Evolutionary conservation across 2,329 filamentous ascomycete species (phyloP).

Genomic region (Diaporthe citrichinensis): DNA sequence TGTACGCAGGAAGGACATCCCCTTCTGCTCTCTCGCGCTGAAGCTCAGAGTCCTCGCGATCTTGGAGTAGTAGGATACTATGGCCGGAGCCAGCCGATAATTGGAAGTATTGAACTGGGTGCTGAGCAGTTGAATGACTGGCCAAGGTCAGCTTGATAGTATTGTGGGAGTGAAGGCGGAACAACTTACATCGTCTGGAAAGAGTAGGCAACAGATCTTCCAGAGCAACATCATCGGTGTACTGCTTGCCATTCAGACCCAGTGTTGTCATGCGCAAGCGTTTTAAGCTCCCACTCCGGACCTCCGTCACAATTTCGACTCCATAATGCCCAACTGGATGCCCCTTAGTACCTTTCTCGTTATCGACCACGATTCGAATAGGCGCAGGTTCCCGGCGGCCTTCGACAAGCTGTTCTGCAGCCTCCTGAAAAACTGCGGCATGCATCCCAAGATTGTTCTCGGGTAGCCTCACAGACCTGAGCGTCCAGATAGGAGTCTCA

Average conservation of each 20-base stretch:
- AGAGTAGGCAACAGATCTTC: slow-evolving; percentile 83
- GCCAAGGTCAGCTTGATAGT: slow-evolving; percentile 53
- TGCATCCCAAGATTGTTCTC: slow-evolving; percentile 72
- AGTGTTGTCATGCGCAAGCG: slow-evolving; percentile 65
- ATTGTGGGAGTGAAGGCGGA: background rate
- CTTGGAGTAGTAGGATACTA: slow-evolving; percentile 85
- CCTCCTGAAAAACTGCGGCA: slow-evolving; percentile 81
- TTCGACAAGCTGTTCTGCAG: slow-evolving; percentile 71
- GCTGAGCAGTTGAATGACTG: slow-evolving; percentile 81
- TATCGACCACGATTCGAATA: slow-evolving; percentile 81
- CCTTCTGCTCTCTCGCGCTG: slow-evolving; percentile 73
- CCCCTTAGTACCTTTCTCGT: slow-evolving; percentile 75
- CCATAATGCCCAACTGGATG: slow-evolving; percentile 77
- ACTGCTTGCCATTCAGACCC: slow-evolving; percentile 79
- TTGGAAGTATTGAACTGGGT: slow-evolving; percentile 79
- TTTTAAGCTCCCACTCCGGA: slow-evolving; percentile 68
- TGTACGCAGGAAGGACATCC: slow-evolving; percentile 79
- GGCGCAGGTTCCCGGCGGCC: slow-evolving; percentile 77
- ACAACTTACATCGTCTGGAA: slow-evolving; percentile 76
- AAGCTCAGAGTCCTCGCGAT: slow-evolving; percentile 79
- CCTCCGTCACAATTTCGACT: slow-evolving; percentile 78
- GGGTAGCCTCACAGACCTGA: slow-evolving; percentile 76
- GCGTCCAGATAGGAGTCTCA: slow-evolving; percentile 84
- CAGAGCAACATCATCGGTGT: slow-evolving; percentile 79
- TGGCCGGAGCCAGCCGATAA: slow-evolving; percentile 72